A percentile compares a stretch with the other conserved stretches of the same genome.
phyloP scores from a whole-genome alignment of 148 eudicot species.

The Camellia japonica region DNA sequence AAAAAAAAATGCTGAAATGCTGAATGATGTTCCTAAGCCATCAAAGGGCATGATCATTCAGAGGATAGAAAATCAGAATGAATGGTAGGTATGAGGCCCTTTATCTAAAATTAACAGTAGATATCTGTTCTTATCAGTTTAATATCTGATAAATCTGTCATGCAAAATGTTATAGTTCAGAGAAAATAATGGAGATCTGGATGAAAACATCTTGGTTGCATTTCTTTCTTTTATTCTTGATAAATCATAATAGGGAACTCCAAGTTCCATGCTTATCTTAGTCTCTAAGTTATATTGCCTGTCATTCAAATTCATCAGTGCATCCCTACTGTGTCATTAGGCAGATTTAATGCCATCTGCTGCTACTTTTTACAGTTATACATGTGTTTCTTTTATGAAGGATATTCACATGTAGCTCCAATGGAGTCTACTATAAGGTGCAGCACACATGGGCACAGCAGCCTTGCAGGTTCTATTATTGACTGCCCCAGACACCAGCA shows the following conservation, averaged over 20 bases:
- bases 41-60: no score
- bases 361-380: background rate
- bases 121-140: no score
- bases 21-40: no score
- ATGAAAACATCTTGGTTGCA: background rate
- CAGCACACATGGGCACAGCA: slow-evolving; percentile 1
- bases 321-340: background rate
- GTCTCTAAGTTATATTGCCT: background rate
- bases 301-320: background rate
- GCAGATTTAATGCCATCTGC: background rate
- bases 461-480: background rate
- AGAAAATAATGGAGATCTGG: no score
- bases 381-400: slow-evolving; percentile 9
- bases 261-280: background rate
- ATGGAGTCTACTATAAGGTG: slow-evolving; percentile 11
- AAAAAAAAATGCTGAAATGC: no score
- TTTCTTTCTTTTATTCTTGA: background rate
- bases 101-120: no score
- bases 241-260: background rate
- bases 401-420: slow-evolving; percentile 11
- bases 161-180: no score
- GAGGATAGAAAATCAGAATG: no score
- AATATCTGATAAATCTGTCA: no score
- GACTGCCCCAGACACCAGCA: slow-evolving; percentile 10
- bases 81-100: no score